Evolutionary conservation across 1,139 yeast species (phyloP), one percentile per base, ranked within the genome.

Genomic region (Yamadazyma spencermartinsiae): DNA sequence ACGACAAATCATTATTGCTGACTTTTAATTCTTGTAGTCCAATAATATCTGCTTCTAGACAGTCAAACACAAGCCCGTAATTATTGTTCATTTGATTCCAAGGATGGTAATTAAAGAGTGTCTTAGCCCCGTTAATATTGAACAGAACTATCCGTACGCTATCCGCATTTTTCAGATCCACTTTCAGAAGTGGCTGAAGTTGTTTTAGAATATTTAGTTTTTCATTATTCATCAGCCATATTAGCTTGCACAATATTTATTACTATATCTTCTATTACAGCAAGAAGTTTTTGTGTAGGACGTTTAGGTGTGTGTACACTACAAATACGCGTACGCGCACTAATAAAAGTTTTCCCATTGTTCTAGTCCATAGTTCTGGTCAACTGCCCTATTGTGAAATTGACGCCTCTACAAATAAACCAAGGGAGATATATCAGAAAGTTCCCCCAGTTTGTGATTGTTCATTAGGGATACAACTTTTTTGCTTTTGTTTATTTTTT

Each of bases 11-110:
- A 13, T 30, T 30, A 5, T 19, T 30, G 11, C 11, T 30, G n/a
- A 82, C 58, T 56, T 90, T 90, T 33, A 90, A 72, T 57, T 92
- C 98, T 55, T 92, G 98, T 15, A 92, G 69, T 5, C 96, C 76
- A 12, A 90, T 66, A 12, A 92, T 67, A 56, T 92, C 98, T 0
- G 84, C 88, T n/a, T 74, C 54, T 43, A 92, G 61, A 28, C 63
- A 54, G 5, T 63, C 58, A 46, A 89, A 82, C 54, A 84, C 69
- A 17, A 41, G 55, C 33, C 65, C 65, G 38, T 81, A 69, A 8
- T 76, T 70, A 16, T 71, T 65, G 40, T 74, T 54, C 30, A 61
- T 63, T 24, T 69, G 63, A 41, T 78, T 81, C 92, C 96, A 90
- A 2, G 97, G 97, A 46, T 80, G 77, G 54, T 86, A 88, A 52